Conservation (phyloP, 768 basidiomycete species). For the Hebeloma cylindrosporum region DNA sequence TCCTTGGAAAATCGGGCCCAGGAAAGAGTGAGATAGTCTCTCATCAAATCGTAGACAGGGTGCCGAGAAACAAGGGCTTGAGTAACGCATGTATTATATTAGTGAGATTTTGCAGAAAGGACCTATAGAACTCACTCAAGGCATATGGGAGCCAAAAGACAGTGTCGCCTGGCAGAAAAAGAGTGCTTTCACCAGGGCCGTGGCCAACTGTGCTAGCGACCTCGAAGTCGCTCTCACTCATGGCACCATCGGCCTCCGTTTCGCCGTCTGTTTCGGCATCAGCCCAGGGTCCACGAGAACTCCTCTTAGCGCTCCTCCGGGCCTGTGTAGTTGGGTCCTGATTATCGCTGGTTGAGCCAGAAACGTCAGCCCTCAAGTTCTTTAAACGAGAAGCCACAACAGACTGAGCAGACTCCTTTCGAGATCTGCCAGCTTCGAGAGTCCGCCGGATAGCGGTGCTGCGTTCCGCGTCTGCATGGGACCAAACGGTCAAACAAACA, state of each 20-base stretch:
- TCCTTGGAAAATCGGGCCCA: slow-evolving; percentile 96
- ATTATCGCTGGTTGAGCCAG: slow-evolving; percentile 41
- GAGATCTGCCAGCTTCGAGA: slow-evolving; percentile 72
- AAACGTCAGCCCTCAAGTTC: slow-evolving; percentile 56
- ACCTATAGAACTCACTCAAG: slow-evolving; percentile 57
- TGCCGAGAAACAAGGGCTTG: slow-evolving; percentile 87
- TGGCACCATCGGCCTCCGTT: slow-evolving; percentile 70
- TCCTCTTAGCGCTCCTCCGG: slow-evolving; percentile 53
- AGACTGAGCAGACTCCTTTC: slow-evolving; percentile 80
- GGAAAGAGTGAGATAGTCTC: slow-evolving; percentile 92
- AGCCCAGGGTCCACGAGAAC: slow-evolving; percentile 68
- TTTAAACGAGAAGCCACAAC: slow-evolving; percentile 68
- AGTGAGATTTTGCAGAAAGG: slow-evolving; percentile 3
- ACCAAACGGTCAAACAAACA: slow-evolving; percentile 94
- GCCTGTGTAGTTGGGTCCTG: slow-evolving; percentile 61
- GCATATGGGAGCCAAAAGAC: slow-evolving; percentile 96
- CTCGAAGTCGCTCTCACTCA: slow-evolving; percentile 88
- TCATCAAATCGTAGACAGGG: slow-evolving; percentile 93
- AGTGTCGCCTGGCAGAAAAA: slow-evolving; percentile 86
- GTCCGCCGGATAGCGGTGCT: slow-evolving; percentile 82
- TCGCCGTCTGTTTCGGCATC: slow-evolving; percentile 76
- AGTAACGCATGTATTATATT: slow-evolving; percentile 11
- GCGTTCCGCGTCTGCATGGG: slow-evolving; percentile 88
- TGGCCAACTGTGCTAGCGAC: slow-evolving; percentile 78
- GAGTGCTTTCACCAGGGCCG: slow-evolving; percentile 83